Percentiles rank a stretch among this genome's conserved stretches.
phyloP scores from a whole-genome alignment of 1,284 basidiomycete genomes.

The Boletus mariae region DNA sequence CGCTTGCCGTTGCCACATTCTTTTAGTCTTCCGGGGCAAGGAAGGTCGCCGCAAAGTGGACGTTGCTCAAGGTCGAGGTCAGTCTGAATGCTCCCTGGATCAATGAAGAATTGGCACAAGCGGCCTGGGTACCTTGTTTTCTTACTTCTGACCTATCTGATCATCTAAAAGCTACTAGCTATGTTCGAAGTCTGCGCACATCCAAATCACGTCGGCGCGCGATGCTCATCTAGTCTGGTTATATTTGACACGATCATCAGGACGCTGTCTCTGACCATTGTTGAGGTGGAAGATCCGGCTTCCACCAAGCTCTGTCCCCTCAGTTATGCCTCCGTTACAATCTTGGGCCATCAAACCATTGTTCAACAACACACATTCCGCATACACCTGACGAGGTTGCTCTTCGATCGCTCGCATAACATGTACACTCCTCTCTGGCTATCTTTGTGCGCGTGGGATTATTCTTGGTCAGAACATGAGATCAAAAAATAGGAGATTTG shows the following conservation, averaged over 20 bases:
- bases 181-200: conserved; percentile 71
- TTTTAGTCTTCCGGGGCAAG: conserved; percentile 61
- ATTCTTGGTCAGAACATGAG: conserved; percentile 55
- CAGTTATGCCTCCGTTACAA: conserved; percentile 23
- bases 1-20: conserved; percentile 46
- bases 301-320: conserved; percentile 41
- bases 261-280: conserved; percentile 48
- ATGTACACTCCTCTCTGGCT: conserved; percentile 61
- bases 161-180: conserved; percentile 50
- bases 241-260: conserved; percentile 67
- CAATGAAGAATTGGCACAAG: conserved; percentile 66
- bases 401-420: conserved; percentile 53
- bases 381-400: conserved; percentile 38
- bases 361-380: neutral
- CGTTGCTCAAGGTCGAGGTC: conserved; percentile 63
- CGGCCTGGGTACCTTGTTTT: conserved; percentile 59
- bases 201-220: conserved; percentile 50
- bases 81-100: conserved; percentile 67
- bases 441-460: conserved; percentile 60
- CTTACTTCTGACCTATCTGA: conserved; percentile 9
- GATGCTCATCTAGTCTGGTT: conserved; percentile 54
- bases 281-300: conserved; percentile 42
- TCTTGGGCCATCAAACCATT: conserved; percentile 5
- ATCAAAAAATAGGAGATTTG: conserved; percentile 62
- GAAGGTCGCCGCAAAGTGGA: conserved; percentile 56